Evolutionary conservation across 2,329 filamentous ascomycete genomes (phyloP).

Genomic region (Xylariaceae sp.): DNA sequence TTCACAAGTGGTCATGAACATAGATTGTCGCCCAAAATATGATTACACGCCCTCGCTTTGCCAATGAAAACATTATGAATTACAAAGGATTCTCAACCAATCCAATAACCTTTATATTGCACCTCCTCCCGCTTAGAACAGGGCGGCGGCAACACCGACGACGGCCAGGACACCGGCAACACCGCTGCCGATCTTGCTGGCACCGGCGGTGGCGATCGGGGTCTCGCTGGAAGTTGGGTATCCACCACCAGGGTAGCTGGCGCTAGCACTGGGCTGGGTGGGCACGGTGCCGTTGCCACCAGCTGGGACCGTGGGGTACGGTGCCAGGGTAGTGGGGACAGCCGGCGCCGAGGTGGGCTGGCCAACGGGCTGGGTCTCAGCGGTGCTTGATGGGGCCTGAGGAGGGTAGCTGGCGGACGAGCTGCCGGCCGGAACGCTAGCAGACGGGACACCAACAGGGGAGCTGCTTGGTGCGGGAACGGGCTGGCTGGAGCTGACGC

Average conservation of each 20-base stretch:
- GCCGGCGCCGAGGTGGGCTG: constrained; percentile 3
- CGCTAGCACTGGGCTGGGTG: constrained; percentile 16
- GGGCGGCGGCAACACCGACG: constrained; percentile 26
- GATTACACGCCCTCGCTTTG: constrained; percentile 19
- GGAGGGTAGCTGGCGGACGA: constrained; percentile 13
- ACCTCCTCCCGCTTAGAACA: constrained; percentile 20
- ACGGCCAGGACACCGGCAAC: constrained; percentile 28
- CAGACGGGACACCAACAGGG: constrained; percentile 4
- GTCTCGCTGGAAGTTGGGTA: constrained; percentile 18
- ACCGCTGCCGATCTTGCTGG: constrained; percentile 31
- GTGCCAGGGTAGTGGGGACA: constrained; percentile 13
- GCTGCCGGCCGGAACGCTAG: constrained; percentile 7
- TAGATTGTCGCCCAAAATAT: constrained; percentile 21
- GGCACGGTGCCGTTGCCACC: constrained; percentile 12
- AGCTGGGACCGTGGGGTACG: constrained; percentile 22
- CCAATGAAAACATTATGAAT: constrained; percentile 29
- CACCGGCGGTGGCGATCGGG: constrained; percentile 27
- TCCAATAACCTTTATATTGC: constrained; percentile 4
- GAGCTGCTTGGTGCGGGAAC: too few species aligned
- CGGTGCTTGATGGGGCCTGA: constrained; percentile 5
- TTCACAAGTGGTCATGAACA: constrained; percentile 27
- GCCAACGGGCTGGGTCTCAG: constrained; percentile 6
- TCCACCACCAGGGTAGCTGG: neutral
- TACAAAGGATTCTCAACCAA: constrained; percentile 16
- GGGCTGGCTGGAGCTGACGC: neutral